Conservation (phyloP, 306 rosid genomes). For the Hylodesmum podocarpum region DNA sequence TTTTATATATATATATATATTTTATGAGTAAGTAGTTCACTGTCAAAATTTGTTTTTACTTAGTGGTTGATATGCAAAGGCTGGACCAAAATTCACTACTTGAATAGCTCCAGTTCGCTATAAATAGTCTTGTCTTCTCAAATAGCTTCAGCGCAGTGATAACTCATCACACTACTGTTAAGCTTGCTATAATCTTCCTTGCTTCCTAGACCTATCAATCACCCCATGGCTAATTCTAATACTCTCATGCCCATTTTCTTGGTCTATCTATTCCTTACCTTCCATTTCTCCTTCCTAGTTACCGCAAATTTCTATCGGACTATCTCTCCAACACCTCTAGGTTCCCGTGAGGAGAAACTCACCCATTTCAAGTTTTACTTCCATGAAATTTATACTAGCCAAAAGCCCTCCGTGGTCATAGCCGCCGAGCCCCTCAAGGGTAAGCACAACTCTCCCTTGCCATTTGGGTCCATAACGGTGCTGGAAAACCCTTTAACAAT, state of each 20-base stretch:
- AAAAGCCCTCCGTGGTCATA: constrained; percentile 31
- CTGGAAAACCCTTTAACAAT: constrained; percentile 45
- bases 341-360: constrained; percentile 43
- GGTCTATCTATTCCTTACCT: not conserved
- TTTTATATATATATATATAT: no score
- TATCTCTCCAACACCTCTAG: constrained; percentile 22
- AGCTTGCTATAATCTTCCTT: no score
- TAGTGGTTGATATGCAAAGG: no score
- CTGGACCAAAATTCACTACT: no score
- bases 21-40: no score
- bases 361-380: constrained; percentile 57
- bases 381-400: constrained; percentile 46
- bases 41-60: no score
- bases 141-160: no score
- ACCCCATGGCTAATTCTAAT: constrained; percentile 15
- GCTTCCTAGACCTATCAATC: not conserved
- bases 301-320: not conserved
- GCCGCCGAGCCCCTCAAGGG: constrained; percentile 28
- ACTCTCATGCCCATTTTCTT: not conserved
- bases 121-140: not conserved
- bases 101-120: not conserved
- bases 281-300: not conserved
- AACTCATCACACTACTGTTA: no score
- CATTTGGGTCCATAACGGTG: constrained; percentile 45
- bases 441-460: constrained; percentile 26